Conservation (phyloP, 129 eudicot genomes). For the Flaveria ramosissima region DNA sequence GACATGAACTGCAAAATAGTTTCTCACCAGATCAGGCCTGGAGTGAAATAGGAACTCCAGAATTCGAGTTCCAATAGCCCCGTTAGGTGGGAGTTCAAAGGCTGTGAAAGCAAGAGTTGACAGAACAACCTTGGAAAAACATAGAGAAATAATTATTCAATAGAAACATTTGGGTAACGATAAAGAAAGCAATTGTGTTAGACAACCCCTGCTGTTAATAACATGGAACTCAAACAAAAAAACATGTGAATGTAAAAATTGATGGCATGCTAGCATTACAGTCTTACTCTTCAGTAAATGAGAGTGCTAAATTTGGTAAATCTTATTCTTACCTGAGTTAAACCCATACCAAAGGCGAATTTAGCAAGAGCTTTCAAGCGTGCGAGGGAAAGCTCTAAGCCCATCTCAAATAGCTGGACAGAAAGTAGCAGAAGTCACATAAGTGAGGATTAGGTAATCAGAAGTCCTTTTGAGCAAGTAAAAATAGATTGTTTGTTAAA, state of each 20-base stretch:
- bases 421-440: too few relatives aligned
- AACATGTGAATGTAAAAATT: too few relatives aligned
- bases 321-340: conserved; percentile 62
- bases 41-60: conserved; percentile 8
- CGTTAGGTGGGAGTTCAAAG: conserved; percentile 98
- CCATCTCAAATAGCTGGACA: conserved; percentile 98
- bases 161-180: not conserved
- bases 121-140: conserved; percentile 67
- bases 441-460: too few relatives aligned
- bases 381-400: conserved; percentile 93
- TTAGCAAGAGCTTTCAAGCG: conserved; percentile 96
- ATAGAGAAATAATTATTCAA: conserved; percentile 21
- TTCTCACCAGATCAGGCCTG: conserved; percentile 52
- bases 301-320: too few relatives aligned
- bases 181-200: not conserved
- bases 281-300: too few relatives aligned
- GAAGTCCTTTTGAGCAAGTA: too few relatives aligned
- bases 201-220: too few relatives aligned
- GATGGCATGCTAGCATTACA: too few relatives aligned
- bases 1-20: not conserved
- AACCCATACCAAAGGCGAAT: conserved; percentile 95
- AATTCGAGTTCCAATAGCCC: conserved; percentile 40
- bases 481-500: not conserved
- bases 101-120: conserved; percentile 96
- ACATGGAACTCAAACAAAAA: not conserved